A percentile compares a stretch with the other conserved stretches of the same genome.
Evolutionary conservation across 805 yeast genomes (phyloP).

Genomic region (Dipodascus albidus): DNA sequence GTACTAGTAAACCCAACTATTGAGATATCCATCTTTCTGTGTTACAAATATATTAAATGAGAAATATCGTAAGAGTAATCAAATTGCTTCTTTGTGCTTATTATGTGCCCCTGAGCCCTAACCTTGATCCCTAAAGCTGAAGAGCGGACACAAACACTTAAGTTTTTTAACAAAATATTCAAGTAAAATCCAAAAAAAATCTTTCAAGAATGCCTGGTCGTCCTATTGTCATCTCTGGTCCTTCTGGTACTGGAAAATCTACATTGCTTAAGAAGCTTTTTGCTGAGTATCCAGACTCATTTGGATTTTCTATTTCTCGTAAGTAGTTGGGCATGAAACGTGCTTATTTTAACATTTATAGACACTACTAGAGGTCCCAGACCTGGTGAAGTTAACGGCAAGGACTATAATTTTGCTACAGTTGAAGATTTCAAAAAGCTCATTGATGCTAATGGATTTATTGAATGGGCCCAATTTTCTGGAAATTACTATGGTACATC

Average conservation of each 20-base stretch:
- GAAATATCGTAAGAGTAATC: not conserved
- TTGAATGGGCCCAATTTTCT: conserved; percentile 97
- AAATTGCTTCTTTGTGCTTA: not conserved
- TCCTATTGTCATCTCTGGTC: conserved; percentile 94
- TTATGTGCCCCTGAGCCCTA: not conserved
- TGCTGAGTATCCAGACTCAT: conserved; percentile 77
- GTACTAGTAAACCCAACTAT: conserved; percentile 21
- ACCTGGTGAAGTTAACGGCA: conserved; percentile 80
- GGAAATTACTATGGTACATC: conserved; percentile 97
- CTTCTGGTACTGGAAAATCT: conserved; percentile 91
- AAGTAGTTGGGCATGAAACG: conserved; percentile 7
- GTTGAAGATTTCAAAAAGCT: conserved; percentile 70
- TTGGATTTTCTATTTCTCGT: conserved; percentile 88
- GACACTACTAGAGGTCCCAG: conserved; percentile 89
- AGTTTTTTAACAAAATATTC: too few relatives aligned
- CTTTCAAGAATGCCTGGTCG: conserved; percentile 28
- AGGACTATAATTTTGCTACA: conserved; percentile 77
- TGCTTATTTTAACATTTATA: conserved; percentile 8
- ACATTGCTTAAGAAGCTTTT: conserved; percentile 82
- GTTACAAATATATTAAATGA: not conserved
- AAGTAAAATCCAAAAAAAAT: not conserved
- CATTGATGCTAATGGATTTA: conserved; percentile 65
- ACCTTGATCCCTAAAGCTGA: not conserved
- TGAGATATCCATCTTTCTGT: conserved; percentile 17
- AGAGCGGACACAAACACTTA: too few relatives aligned